Base-by-base conservation (phyloP, 2,329 filamentous ascomycete genomes). In the Meredithiella fracta region DNA sequence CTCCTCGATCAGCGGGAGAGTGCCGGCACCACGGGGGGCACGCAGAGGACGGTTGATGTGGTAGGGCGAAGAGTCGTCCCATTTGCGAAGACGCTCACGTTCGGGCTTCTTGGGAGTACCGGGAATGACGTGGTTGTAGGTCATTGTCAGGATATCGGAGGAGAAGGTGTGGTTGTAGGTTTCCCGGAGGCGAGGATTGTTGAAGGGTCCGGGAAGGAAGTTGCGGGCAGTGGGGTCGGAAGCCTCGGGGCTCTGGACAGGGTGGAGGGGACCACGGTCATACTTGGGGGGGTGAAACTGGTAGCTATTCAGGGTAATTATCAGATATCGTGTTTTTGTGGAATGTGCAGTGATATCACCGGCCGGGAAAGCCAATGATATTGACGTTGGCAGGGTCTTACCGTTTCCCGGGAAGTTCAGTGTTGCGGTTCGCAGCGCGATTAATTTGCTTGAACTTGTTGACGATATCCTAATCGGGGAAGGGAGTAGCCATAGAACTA, bases 231-330 rank as follows among this genome's bases (percentile, higher is more conserved):
- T 78, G 0, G 90, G 90, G 64, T 96, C 86, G 60, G 90, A 92
- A 53, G 82, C 78, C 40, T 82, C 77, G n/a, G 88, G 91, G 58
- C 88, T 86, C 72, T 95, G 88, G 64, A 96, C 82, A 53, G 92
- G 92, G 67, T 97, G 90, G 23, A 97, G 76, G 61, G 90, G 90
- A 57, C 92, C 92, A 65, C 91, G 86, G 69, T 95, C 83, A 77
- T 90, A 98, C 72, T 91, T 92, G 60, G 92, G 92, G 53, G 91
- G 84, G 61, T 90, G 88, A 70, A 85, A 97, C 70, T 94, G 86
- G 72, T 97, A 98, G 76, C 91, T 94, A 60, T 26, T 59, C 17
- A 6, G 47, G 5, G 20, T n/a, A 49, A 14, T 7, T 14, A 3
- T 49, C 11, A 49, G 4, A 14, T 23, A 23, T 49, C 20, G 7